Base-by-base conservation (phyloP, 345 rosid genomes). In the Turnera subulata region DNA sequence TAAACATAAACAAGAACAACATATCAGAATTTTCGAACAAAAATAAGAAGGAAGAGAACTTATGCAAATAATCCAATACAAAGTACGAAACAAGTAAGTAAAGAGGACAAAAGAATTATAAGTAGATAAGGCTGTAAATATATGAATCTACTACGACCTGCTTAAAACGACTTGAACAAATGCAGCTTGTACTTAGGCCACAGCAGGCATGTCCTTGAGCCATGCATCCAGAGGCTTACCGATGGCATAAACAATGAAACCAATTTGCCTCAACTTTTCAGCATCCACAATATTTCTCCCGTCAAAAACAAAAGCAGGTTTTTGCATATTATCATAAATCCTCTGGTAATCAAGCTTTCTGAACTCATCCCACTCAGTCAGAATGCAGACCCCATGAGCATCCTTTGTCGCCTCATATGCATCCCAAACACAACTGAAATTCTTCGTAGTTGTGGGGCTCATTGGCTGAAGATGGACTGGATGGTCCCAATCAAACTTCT, bases 291-390 rank as follows among this genome's bases (percentile, higher is more conserved):
- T 19, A 20, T 67, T 67, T 11, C 66, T 59, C 3, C 72, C 72
- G 32, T 67, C 72, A 17, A 67, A 67, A n/a, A 61, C 38, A 39
- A 60, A 67, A 6, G 72, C 66, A 40, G 72, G 72, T 57, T 67
- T 67, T 57, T 67, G 61, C 72, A 67, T 67, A 45, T 55, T 44
- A 42, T 61, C 47, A 46, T 53, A 67, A 33, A 67, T 61, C 72
- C 39, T 67, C 61, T 67, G 45, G 55, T 67, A 67, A 60, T 67
- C 72, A 39, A 67, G 72, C 5, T 58, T 52, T 49, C 49, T 67
- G 61, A 67, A 67, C 61, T 67, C 72, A 21, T 67, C 72, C 72
- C 72, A 67, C 57, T 67, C 72, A 1, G 72, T 67, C 17, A 67
- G 22, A 37, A 67, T 42, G 52, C 72, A 67, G 25, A 67, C 15